Base-by-base conservation (phyloP, 768 basidiomycete genomes). In the Suillus discolor region DNA sequence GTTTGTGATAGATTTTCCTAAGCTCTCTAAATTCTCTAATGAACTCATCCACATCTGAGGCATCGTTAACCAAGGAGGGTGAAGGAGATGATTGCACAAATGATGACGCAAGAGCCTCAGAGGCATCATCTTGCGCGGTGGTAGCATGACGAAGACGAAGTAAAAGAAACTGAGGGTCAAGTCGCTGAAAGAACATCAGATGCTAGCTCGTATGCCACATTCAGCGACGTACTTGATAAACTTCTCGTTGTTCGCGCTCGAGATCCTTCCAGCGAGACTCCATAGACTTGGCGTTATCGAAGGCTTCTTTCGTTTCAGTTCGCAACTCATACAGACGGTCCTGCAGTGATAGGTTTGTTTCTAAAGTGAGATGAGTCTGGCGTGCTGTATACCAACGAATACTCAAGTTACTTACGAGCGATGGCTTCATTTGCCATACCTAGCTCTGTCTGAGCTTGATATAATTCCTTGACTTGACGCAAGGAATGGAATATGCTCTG, bases 1-100 rank as follows among this genome's bases (percentile, higher is more conserved):
- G 84, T 78, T 97, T 97, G 76, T 99, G 96, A 77, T 95, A 98
- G n/a, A 84, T 83, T 79, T 94, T 96, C 69, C 97, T 80, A 47
- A 88, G 75, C 61, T 95, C 94, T 72, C 90, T 93, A 80, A 96
- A 97, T 70, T 94, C 88, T 71, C 82, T 89, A 62, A 97, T 86
- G 69, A 98, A 99, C 53, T 90, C 87, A 66, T 97, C 96, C 28
- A 96, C 85, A 41, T 92, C 92, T 62, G 68, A 61, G 66, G 75
- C 67, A 53, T 77, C 74, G 60, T 65, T 70, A 34, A 34, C 60
- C 63, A 67, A 45, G 28, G 34, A 69, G 23, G 77, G 68, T 23
- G 78, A 71, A 8, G 80, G 73, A 11, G 84, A 82, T 7, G 86
- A 86, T 64, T 91, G 88, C 34, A 97, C 84, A 73, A 98, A 97